Conservation (phyloP, 192 early-diverging fungal species). For the Spinellus fusiger region DNA sequence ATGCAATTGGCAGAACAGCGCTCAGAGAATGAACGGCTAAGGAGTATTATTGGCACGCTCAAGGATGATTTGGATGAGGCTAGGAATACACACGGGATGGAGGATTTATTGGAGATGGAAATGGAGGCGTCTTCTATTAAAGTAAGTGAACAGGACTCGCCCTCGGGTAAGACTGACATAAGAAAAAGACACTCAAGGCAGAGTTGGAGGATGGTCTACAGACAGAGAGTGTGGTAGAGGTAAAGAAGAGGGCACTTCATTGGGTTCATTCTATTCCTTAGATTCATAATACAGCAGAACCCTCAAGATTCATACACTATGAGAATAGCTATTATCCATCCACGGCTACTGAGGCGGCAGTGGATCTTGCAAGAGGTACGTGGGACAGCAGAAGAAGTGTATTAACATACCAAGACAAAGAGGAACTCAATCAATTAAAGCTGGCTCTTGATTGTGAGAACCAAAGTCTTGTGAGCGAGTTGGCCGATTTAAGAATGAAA, state of each 20-base stretch:
- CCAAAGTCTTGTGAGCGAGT: conserved; percentile 19
- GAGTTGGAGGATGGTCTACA: conserved; percentile 11
- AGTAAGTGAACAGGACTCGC: too few relatives aligned
- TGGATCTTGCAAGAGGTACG: conserved; percentile 27
- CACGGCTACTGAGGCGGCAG: conserved; percentile 23
- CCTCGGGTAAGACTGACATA: not conserved
- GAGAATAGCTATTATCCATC: conserved; percentile 33
- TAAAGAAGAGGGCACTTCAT: not conserved
- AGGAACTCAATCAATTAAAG: conserved; percentile 13
- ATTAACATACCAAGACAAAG: too few relatives aligned
- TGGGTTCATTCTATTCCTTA: not conserved
- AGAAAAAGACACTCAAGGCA: conserved; percentile 18
- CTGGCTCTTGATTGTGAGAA: conserved; percentile 25
- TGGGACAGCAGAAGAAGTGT: too few relatives aligned
- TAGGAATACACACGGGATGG: not conserved
- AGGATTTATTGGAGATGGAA: not conserved
- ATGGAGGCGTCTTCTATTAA: not conserved
- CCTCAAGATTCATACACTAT: conserved; percentile 13
- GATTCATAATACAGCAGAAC: conserved; percentile 9
- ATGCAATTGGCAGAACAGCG: conserved; percentile 33
- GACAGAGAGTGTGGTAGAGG: not conserved
- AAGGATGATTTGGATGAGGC: conserved; percentile 37
- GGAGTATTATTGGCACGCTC: conserved; percentile 35
- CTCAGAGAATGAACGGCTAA: conserved; percentile 32
- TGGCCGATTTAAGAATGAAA: conserved; percentile 21